A percentile compares a stretch with the other conserved stretches of the same genome.
Conservation (phyloP, 2,329 filamentous ascomycete genomes). For the Calonectria fujianensis region DNA sequence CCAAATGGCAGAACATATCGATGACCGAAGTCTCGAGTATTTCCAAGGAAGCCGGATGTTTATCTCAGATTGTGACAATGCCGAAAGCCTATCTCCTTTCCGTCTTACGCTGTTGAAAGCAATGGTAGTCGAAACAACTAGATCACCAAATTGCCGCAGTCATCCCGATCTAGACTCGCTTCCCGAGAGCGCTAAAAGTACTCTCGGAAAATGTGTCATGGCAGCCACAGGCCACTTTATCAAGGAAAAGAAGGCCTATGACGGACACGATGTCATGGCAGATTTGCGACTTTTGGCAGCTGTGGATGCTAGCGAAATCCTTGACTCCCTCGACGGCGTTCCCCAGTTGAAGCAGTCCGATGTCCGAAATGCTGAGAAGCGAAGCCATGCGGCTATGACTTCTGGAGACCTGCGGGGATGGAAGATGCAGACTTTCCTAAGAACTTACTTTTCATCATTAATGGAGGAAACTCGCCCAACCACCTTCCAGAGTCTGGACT, state of each 20-base stretch:
- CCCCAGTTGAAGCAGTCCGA: slow-evolving; percentile 57
- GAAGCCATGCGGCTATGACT: slow-evolving; percentile 58
- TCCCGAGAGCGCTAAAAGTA: slow-evolving; percentile 51
- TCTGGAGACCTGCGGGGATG: slow-evolving; percentile 65
- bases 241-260: slow-evolving; percentile 57
- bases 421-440: slow-evolving; percentile 67
- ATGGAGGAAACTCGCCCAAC: slow-evolving; percentile 59
- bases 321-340: slow-evolving; percentile 48
- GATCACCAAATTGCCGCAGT: slow-evolving; percentile 53
- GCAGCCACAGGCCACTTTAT: slow-evolving; percentile 54
- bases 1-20: slow-evolving; percentile 67
- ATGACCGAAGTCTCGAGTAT: slow-evolving; percentile 65
- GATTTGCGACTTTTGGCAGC: slow-evolving; percentile 59
- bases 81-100: slow-evolving; percentile 55
- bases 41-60: slow-evolving; percentile 58
- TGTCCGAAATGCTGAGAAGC: slow-evolving; percentile 60
- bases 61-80: slow-evolving; percentile 50
- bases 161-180: slow-evolving; percentile 53
- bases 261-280: slow-evolving; percentile 46
- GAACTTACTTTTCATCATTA: slow-evolving; percentile 59
- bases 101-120: slow-evolving; percentile 61
- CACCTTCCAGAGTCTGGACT: slow-evolving; percentile 57
- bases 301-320: slow-evolving; percentile 56
- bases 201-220: slow-evolving; percentile 55
- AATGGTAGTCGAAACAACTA: slow-evolving; percentile 55